Evolutionary conservation across 2,329 filamentous ascomycete genomes (phyloP), one percentile per base, ranked within the genome.

Genomic region (Penicillium sp.): DNA sequence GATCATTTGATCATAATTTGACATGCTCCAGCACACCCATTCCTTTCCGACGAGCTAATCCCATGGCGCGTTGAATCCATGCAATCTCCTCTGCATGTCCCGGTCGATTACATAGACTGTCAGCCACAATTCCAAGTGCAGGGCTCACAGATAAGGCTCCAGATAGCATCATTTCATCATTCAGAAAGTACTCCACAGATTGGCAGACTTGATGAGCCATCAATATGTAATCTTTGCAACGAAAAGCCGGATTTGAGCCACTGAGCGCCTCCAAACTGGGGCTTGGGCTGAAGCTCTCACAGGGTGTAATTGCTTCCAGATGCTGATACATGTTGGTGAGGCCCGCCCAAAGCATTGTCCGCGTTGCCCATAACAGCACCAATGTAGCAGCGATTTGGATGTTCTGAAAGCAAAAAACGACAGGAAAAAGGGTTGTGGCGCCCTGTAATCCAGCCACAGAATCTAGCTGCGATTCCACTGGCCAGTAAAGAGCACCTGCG

Each of bases 131-230:
- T 4, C 55, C 54, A 42, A 59, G 46, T 5, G 55, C 52, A 1
- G 49, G 44, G 22, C 45, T 55, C 8, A 55, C n/a, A 11, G 53
- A 50, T 31, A 59, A 36, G 9, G 49, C 45, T 14, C 63, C 54
- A 7, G 54, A 34, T 18, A 65, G 32, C 10, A 55, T 18, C 51
- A 64, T 63, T 1, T 64, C 55, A 4, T 67, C 59, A 36, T 65
- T 53, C 38, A 70, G 36, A 44, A 65, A 67, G 45, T 68, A 75
- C 50, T 74, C 66, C 9, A 74, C 49, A 0, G 71, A 70, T 48
- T 72, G 45, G 24, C 72, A 71, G 36, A 76, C 70, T 44, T 69
- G 67, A 16, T 64, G 65, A 6, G 64, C 68, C 45, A 68, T 54
- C 6, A 48, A 38, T 6, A 63, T 45, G 34, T 68, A 62, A 40